Evolutionary conservation across 108 stramenopile genomes (phyloP), one percentile per base, ranked within the genome.

Genomic region (Licmophora abbreviata): DNA sequence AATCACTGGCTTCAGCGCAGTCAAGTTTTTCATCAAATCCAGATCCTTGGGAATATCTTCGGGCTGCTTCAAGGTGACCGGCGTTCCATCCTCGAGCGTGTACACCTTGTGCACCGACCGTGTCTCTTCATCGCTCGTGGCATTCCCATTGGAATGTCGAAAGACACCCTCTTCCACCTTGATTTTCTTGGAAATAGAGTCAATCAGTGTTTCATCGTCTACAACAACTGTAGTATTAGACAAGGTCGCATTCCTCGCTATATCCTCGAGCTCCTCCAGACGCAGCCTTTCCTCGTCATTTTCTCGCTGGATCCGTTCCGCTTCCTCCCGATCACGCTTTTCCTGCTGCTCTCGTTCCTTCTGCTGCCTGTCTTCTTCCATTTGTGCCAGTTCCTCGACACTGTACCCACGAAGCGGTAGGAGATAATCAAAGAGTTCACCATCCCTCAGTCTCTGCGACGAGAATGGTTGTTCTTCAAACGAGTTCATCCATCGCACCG

Each of bases 401-500:
- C 79, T 64, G 44, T 83, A 85, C 34, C 88, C 88, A 43, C 81
- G 59, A 10, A 81, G 34, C 5, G 88, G 88, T 18, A 90, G 53
- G 33, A 77, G 27, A 45, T 68, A 71, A 23, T 90, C 81, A 43
- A 58, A 73, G 1, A 85, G 34, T 54, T 85, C 84, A 1, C 77
- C 90, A 36, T 76, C 78, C 17, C 58, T 61, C 7, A 85, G 17
- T 7, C 57, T 36, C 35, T 85, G 73, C 2, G 54, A 59, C 24
- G 66, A 66, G 59, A 74, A 71, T 7, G 90, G 90, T 49, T 75
- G 63, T 62, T 84, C 64, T 35, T 77, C 77, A 53, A 92, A 81
- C 29, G 73, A 76, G 48, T 82, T 73, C 60, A 92, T 57, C 90
- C 85, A 88, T 54, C 90, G 64, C 3, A 85, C 67, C 6, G 73